These are phyloP conservation scores for Sequoiadendron giganteum DNA, from an alignment of 75 land plant species.

Conservation along the genomic window DNA sequence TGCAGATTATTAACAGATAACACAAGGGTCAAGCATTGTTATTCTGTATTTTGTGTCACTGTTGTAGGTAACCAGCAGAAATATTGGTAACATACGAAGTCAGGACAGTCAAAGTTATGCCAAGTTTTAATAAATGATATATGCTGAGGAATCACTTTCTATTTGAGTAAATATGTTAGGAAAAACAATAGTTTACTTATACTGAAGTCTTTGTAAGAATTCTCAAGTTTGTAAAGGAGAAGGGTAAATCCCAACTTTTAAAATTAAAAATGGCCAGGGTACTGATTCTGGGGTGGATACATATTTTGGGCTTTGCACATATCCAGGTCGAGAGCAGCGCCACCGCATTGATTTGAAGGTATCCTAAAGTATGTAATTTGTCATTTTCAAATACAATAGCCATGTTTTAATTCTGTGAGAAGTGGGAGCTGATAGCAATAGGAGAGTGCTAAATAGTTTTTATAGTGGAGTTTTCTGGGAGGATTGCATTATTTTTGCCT, in stretches of 20 bases:
- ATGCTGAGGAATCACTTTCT: background rate
- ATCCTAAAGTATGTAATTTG: background rate
- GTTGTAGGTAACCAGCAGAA: too few relatives aligned
- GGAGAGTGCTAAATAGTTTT: background rate
- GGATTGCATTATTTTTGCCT: background rate
- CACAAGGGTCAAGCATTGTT: too few relatives aligned
- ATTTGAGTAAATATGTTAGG: background rate
- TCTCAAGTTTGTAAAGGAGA: background rate
- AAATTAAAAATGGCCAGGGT: constrained; percentile 30
- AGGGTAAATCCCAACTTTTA: background rate
- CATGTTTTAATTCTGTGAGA: background rate
- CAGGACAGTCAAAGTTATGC: too few relatives aligned
- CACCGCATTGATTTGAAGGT: constrained; percentile 99
- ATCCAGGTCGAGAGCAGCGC: constrained; percentile 85
- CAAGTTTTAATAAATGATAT: too few relatives aligned
- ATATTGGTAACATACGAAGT: too few relatives aligned
- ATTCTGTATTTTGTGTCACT: too few relatives aligned
- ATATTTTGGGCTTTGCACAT: constrained; percentile 97
- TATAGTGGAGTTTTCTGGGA: background rate
- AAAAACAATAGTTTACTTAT: background rate
- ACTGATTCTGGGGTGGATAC: constrained; percentile 96
- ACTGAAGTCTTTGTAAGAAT: too few relatives aligned
- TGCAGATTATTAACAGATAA: too few relatives aligned
- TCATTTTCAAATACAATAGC: background rate
- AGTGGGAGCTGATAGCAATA: background rate